Percentiles rank a stretch among this genome's conserved stretches.
Evolutionary conservation across 306 rosid species (phyloP).

Genomic region (Gleditsia sinensis): DNA sequence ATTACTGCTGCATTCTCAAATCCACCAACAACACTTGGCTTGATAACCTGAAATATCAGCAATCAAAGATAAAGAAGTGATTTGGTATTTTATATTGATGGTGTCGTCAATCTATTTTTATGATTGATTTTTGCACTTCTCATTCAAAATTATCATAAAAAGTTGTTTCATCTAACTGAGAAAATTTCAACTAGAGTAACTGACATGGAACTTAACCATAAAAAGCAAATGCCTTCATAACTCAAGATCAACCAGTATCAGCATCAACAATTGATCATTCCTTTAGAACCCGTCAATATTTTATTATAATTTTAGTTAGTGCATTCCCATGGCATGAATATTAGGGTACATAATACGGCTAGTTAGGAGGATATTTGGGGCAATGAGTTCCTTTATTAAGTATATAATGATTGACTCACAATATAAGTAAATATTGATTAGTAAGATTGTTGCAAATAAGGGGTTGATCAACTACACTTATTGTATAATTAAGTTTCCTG

Average conservation of each 20-base stretch:
- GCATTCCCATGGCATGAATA: slow-evolving; percentile 5
- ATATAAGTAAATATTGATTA: too few relatives aligned
- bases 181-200: background rate
- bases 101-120: background rate
- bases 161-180: slow-evolving; percentile 17
- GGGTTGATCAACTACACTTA: too few relatives aligned
- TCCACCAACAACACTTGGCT: slow-evolving; percentile 93
- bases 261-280: slow-evolving; percentile 13
- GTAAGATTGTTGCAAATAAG: too few relatives aligned
- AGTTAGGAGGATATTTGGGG: background rate
- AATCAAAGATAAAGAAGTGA: slow-evolving; percentile 2
- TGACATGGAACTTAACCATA: background rate
- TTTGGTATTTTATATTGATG: slow-evolving; percentile 20
- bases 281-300: background rate
- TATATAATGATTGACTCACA: too few relatives aligned
- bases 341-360: background rate
- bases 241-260: background rate
- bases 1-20: slow-evolving; percentile 82
- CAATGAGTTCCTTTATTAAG: too few relatives aligned
- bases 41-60: slow-evolving; percentile 71
- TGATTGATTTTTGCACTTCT: slow-evolving; percentile 1
- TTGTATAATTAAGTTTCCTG: too few relatives aligned
- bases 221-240: background rate
- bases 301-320: background rate
- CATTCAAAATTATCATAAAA: background rate